A percentile compares a stretch with the other conserved stretches of the same genome.
phyloP scores from a whole-genome alignment of 768 basidiomycete species.

The Lactarius trivialis region DNA sequence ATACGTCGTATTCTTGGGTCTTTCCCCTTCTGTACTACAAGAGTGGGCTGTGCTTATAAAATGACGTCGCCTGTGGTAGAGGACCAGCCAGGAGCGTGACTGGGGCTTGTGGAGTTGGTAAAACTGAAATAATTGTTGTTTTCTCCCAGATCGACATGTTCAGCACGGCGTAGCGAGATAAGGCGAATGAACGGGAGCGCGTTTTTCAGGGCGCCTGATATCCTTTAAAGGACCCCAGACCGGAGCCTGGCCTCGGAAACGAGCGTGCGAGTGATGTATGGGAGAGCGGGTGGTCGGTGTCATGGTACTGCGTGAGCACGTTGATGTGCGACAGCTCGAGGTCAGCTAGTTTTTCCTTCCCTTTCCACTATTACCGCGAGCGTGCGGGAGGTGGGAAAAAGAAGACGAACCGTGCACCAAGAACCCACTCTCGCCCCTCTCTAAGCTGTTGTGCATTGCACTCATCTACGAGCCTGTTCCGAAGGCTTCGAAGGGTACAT shows the following conservation, averaged over 20 bases:
- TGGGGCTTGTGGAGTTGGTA: background rate
- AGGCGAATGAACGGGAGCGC: conserved; percentile 49
- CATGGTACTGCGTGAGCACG: conserved; percentile 78
- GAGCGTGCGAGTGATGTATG: conserved; percentile 32
- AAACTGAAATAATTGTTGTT: background rate
- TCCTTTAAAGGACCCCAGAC: conserved; percentile 96
- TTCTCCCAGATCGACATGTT: conserved; percentile 82
- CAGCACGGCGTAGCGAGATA: conserved; percentile 65
- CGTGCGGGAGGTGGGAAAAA: background rate
- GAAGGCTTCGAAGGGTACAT: too few species aligned
- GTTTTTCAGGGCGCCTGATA: too few species aligned
- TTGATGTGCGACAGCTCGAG: too few species aligned
- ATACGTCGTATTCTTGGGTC: too few species aligned
- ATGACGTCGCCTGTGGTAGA: background rate
- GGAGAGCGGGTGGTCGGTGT: conserved; percentile 47
- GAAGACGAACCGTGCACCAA: conserved; percentile 50
- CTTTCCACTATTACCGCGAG: background rate
- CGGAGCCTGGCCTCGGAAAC: too few species aligned
- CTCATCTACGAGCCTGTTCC: too few species aligned
- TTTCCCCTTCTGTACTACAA: too few species aligned
- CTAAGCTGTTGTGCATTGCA: conserved; percentile 64
- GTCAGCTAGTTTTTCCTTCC: conserved; percentile 1
- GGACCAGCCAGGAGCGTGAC: background rate
- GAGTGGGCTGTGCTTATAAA: too few species aligned
- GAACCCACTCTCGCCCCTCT: conserved; percentile 67